Conservation (phyloP, 257 asterid species). For the Schizonepeta tenuifolia region DNA sequence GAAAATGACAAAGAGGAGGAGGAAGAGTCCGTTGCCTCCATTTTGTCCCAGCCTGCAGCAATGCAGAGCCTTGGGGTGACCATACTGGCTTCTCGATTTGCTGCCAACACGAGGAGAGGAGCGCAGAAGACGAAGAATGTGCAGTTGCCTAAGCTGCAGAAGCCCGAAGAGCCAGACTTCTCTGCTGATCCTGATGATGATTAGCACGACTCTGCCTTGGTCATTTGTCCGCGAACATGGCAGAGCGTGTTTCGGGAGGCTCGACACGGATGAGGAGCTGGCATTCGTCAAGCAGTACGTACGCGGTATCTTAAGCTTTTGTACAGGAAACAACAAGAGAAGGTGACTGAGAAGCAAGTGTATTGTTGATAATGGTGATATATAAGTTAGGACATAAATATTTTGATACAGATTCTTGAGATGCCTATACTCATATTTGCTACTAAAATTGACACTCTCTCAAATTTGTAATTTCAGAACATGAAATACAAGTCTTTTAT, state of each 20-base stretch:
- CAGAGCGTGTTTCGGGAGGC: not conserved
- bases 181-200: slow-evolving; percentile 73
- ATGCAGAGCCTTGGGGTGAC: slow-evolving; percentile 66
- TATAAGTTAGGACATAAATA: not conserved
- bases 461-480: not conserved
- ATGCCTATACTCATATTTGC: slow-evolving; percentile 12
- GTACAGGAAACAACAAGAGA: slow-evolving; percentile 26
- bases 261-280: not conserved
- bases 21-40: not conserved
- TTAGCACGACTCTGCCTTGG: slow-evolving; percentile 25
- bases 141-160: slow-evolving; percentile 56
- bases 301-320: not conserved
- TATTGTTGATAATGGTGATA: not conserved
- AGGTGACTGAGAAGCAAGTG: not conserved
- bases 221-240: too few relatives aligned
- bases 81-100: slow-evolving; percentile 74
- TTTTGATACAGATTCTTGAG: not conserved
- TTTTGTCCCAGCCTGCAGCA: slow-evolving; percentile 34
- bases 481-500: not conserved
- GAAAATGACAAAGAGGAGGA: slow-evolving; percentile 33
- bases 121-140: slow-evolving; percentile 63
- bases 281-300: too few relatives aligned
- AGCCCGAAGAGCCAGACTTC: slow-evolving; percentile 85
- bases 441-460: not conserved
- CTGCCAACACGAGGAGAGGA: slow-evolving; percentile 75